Evolutionary conservation across 768 basidiomycete genomes (phyloP), one percentile per base, ranked within the genome.

Genomic region (Lactarius sp.): DNA sequence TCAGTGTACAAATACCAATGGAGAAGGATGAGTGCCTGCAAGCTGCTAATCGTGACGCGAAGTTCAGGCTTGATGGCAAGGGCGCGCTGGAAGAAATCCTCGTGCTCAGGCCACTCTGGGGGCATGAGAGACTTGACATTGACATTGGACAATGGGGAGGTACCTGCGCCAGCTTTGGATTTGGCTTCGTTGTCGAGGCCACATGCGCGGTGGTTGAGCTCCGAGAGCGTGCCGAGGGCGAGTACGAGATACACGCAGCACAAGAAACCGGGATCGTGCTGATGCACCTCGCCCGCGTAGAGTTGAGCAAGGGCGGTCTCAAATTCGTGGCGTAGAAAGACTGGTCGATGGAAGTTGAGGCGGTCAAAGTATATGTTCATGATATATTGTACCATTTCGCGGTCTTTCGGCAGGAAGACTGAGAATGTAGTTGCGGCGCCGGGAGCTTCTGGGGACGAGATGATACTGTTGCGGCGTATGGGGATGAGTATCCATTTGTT

Each of bases 1-100:
- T 93, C 92, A 22, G 86, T 91, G 70, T 93, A 94, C 22, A 94
- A 80, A 74, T 93, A 92, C 92, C 90, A 93, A 60, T 94, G 92
- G 52, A 93, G 73, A 6, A 94, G 74, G 31, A 92, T 91, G 58
- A 94, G 80, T 0, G 92, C 88, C 73, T 94, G 92, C 64, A 94
- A 75, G 71, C 89, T 90, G 6, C 86, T 85, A 49, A 92, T 83
- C 5, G 90, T 91, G 70, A 92, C 90, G 10, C 87, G 84, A 49
- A 94, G 76, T 66, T 94, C 89, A 9, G 90, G 88, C 71, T 94
- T 92, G 67, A 91, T 80, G 20, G 81, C 79, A 3, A 93, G 75
- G 1, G 90, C 90, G 37, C 87, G 80, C 65, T 90, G 86, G 73
- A 92, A 92, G 73, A 94, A 92, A 69, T 92, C 90, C 66, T 89